Conservation (phyloP, 192 early-diverging fungal species). For the Coemansia sp. region DNA sequence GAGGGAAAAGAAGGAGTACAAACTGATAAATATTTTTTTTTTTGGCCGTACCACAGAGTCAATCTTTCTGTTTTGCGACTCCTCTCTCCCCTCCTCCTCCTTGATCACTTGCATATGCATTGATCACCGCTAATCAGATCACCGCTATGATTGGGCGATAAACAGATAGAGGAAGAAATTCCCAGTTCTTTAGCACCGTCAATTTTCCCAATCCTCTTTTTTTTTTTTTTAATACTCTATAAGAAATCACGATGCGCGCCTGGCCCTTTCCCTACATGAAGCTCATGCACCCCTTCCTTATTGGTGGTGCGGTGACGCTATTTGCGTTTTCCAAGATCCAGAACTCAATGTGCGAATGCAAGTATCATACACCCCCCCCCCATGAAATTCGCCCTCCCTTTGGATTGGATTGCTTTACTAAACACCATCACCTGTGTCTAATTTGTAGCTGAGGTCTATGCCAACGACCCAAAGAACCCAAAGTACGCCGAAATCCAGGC, state of each 20-base stretch:
- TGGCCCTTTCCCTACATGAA: conserved; percentile 54
- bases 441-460: conserved; percentile 40
- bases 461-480: conserved; percentile 49
- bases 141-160: not conserved
- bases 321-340: conserved; percentile 48
- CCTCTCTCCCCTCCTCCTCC: not conserved
- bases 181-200: not conserved
- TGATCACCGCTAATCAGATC: not conserved
- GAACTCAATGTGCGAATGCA: conserved; percentile 49
- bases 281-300: conserved; percentile 54
- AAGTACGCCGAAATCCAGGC: conserved; percentile 55
- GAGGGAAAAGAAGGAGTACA: not conserved
- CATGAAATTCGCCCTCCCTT: no score
- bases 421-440: not conserved
- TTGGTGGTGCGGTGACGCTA: conserved; percentile 43
- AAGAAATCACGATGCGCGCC: conserved; percentile 34
- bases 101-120: not conserved
- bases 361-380: not conserved
- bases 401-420: not conserved
- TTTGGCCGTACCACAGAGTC: no score
- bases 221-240: not conserved
- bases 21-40: not conserved
- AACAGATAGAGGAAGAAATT: not conserved
- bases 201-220: not conserved
- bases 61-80: no score